Percentiles rank a stretch among this genome's conserved stretches.
These are phyloP conservation scores for Panellus pusillus DNA, from an alignment of 768 basidiomycete genomes.

Conservation along the genomic window DNA sequence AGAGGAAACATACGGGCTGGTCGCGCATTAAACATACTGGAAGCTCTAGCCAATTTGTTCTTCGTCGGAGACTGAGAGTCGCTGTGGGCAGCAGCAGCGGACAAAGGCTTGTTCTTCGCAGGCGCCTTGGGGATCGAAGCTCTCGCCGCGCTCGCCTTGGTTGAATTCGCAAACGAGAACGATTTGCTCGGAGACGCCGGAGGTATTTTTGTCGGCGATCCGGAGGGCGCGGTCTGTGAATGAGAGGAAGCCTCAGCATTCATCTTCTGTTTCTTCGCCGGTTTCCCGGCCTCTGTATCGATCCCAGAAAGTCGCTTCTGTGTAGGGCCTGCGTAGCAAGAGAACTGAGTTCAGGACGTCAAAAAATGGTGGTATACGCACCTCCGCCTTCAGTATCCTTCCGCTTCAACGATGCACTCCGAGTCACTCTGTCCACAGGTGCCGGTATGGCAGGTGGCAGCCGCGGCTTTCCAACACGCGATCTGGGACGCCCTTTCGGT, in stretches of 20 bases:
- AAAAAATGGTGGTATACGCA: background rate
- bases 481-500: constrained; percentile 10
- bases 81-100: constrained; percentile 14
- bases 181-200: constrained; percentile 15
- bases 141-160: constrained; percentile 16
- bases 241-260: background rate
- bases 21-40: constrained; percentile 15
- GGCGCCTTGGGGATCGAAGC: constrained; percentile 12
- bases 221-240: background rate
- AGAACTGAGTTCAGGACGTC: background rate
- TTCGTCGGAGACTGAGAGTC: constrained; percentile 16
- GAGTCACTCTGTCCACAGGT: constrained; percentile 18
- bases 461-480: constrained; percentile 17
- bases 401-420: constrained; percentile 20
- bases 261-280: constrained; percentile 21
- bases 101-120: constrained; percentile 15
- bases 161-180: constrained; percentile 15
- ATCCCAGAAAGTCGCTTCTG: constrained; percentile 14
- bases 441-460: constrained; percentile 10
- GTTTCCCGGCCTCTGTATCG: constrained; percentile 6
- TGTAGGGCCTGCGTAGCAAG: background rate
- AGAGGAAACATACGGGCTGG: constrained; percentile 13
- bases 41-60: constrained; percentile 16
- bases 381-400: constrained; percentile 20
- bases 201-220: background rate